A percentile compares a stretch with the other conserved stretches of the same genome.
Evolutionary conservation across 495 filamentous ascomycete genomes (phyloP).

Genomic region (Coniosporium apollinis): DNA sequence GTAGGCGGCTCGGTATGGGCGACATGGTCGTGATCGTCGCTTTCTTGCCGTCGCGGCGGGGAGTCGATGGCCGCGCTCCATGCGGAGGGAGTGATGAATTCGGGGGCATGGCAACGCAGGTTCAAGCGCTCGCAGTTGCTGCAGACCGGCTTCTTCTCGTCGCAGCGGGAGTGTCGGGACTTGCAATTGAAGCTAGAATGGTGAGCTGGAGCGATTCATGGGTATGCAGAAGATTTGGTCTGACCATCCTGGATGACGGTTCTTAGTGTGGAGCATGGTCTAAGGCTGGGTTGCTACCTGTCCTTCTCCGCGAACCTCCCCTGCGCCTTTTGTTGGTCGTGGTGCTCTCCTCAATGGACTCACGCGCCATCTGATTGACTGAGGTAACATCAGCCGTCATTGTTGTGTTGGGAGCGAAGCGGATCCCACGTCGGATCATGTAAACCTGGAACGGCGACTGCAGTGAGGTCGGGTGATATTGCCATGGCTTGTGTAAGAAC

Average conservation of each 20-base stretch:
- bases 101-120: slow-evolving; percentile 8
- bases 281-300: background rate
- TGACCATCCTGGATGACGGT: background rate
- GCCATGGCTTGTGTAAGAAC: no score
- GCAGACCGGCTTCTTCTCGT: slow-evolving; percentile 12
- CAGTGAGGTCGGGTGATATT: no score
- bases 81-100: slow-evolving; percentile 11
- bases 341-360: background rate
- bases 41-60: background rate
- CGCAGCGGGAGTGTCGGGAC: slow-evolving; percentile 9
- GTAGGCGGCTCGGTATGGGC: background rate
- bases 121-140: slow-evolving; percentile 10
- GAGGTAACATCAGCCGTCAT: no score
- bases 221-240: background rate
- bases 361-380: no score
- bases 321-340: background rate
- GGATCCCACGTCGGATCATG: no score
- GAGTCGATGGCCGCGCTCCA: slow-evolving; percentile 2
- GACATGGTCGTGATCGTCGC: background rate
- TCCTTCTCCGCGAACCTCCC: background rate
- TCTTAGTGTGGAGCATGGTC: background rate
- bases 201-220: background rate
- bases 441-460: no score
- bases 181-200: slow-evolving; percentile 9
- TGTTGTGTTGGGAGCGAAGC: no score